Evolutionary conservation across 2,329 filamentous ascomycete genomes (phyloP).

Genomic region (Pseudocercospora pini-densiflorae): DNA sequence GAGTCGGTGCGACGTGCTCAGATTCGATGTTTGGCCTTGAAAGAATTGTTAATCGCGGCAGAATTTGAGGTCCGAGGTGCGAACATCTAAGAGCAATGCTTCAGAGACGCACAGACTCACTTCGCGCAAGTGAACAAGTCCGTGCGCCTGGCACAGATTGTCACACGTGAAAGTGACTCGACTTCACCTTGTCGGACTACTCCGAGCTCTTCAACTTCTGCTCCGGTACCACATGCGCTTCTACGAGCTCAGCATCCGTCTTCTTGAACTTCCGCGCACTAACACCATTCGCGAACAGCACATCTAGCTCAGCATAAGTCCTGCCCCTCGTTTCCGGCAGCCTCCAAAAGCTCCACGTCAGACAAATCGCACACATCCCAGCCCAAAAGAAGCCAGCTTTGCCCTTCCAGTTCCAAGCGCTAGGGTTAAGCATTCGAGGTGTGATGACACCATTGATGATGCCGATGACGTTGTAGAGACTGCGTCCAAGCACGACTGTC

Average conservation of each 20-base stretch:
- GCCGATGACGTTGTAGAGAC: constrained; percentile 32
- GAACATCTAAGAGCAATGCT: no score
- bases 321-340: constrained; percentile 60
- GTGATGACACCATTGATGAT: constrained; percentile 26
- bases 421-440: constrained; percentile 37
- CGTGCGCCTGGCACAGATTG: no score
- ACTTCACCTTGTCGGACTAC: no score
- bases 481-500: constrained; percentile 36
- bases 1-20: no score
- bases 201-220: no score
- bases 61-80: no score
- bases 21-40: no score
- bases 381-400: constrained; percentile 46
- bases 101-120: no score
- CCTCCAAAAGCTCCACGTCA: constrained; percentile 58
- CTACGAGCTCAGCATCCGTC: constrained; percentile 29
- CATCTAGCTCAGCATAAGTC: constrained; percentile 60
- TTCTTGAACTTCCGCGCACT: constrained; percentile 47
- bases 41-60: no score
- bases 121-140: no score
- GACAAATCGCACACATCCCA: constrained; percentile 50
- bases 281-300: constrained; percentile 57
- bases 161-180: no score
- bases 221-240: not conserved
- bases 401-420: constrained; percentile 29